Percentiles rank a stretch among this genome's conserved stretches.
Conservation (phyloP, 208 protist species). For the Trypanosoma congolense region DNA sequence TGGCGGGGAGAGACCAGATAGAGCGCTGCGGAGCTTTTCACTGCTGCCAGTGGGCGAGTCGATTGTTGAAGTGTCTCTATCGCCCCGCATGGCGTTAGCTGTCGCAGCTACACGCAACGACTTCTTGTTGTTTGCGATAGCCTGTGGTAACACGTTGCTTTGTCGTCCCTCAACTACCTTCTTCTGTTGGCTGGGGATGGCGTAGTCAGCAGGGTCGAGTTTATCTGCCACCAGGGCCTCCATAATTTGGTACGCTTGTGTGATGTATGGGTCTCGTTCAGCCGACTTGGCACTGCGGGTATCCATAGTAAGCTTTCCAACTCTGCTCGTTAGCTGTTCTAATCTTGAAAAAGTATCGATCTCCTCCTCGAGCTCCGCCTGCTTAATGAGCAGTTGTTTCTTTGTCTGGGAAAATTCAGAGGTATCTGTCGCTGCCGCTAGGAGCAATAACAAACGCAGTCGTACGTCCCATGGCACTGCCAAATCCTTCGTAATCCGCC, state of each 20-base stretch:
- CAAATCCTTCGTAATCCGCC: conserved; percentile 30
- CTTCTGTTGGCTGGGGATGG: too few species aligned
- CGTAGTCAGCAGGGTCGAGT: conserved; percentile 56
- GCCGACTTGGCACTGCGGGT: neutral
- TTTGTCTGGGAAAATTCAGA: conserved; percentile 60
- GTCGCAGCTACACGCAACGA: conserved; percentile 3
- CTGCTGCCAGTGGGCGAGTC: neutral
- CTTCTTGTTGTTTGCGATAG: conserved; percentile 2
- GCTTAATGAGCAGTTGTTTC: conserved; percentile 57
- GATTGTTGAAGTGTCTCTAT: conserved; percentile 3
- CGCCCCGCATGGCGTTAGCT: neutral
- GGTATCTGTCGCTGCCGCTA: conserved; percentile 39
- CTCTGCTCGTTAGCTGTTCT: conserved; percentile 24
- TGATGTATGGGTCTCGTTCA: conserved; percentile 32
- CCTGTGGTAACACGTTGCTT: too few species aligned
- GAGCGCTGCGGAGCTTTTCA: conserved; percentile 2
- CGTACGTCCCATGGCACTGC: conserved; percentile 46
- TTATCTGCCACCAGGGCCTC: conserved; percentile 42
- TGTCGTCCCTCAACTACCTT: too few species aligned
- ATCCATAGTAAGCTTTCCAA: neutral
- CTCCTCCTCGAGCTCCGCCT: conserved; percentile 40
- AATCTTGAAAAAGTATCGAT: conserved; percentile 33
- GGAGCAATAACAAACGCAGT: conserved; percentile 50
- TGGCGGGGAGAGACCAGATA: neutral
- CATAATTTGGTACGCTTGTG: conserved; percentile 54